Conservation (phyloP, 140 eudicot genomes). For the Cichorium intybus region DNA sequence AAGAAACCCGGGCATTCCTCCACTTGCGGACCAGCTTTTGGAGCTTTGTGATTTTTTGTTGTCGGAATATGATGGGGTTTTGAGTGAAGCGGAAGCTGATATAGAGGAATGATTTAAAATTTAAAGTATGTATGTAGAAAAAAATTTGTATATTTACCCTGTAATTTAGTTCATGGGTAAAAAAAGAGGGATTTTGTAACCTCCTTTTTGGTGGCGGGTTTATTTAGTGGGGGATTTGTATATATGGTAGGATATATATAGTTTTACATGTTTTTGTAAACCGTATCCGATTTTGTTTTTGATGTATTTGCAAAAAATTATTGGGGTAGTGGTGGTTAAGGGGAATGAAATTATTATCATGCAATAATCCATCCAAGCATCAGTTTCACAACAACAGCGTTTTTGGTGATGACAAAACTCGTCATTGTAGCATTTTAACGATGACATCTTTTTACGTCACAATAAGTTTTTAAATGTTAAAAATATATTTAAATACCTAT, state of each 20-base stretch:
- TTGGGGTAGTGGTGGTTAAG: neutral
- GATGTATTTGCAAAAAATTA: neutral
- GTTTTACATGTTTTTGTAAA: slow-evolving; percentile 15
- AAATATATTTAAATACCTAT: too few species aligned
- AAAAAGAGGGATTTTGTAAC: neutral
- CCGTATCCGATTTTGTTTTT: neutral
- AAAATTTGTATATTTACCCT: neutral
- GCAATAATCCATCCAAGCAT: too few species aligned
- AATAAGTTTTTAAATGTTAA: too few species aligned
- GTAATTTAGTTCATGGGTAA: slow-evolving; percentile 23
- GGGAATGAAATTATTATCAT: too few species aligned
- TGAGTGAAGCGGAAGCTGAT: slow-evolving; percentile 76
- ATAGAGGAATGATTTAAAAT: slow-evolving; percentile 31
- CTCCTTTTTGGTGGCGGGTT: neutral
- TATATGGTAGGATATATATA: slow-evolving; percentile 18
- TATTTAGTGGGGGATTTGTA: slow-evolving; percentile 9
- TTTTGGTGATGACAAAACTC: too few species aligned
- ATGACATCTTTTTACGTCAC: too few species aligned
- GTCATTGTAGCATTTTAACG: too few species aligned
- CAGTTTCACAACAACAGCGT: too few species aligned
- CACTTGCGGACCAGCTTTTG: slow-evolving; percentile 87
- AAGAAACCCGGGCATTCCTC: slow-evolving; percentile 91
- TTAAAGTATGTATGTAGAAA: slow-evolving; percentile 11
- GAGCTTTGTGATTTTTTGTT: slow-evolving; percentile 79
- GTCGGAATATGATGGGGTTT: slow-evolving; percentile 31